Base-by-base conservation (phyloP, 768 basidiomycete species). In the Suillus decipiens region DNA sequence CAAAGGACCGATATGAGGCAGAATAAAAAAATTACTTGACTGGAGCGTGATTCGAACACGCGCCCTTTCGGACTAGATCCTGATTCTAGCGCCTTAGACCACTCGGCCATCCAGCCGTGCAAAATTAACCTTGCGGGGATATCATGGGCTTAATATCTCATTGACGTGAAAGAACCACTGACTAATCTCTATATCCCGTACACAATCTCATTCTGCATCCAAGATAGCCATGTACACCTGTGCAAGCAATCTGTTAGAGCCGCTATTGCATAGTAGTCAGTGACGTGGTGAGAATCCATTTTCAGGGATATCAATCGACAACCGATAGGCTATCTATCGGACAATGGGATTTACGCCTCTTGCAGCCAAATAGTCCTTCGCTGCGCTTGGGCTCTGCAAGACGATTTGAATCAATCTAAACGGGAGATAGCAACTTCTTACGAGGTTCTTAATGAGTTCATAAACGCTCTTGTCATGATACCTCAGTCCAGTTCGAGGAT, bases 381-480 rank as follows among this genome's bases (percentile, higher is more conserved):
- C 90, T 5, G 85, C 82, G 62, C 89, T 84, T 1, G 84, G 71
- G 67, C 86, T 91, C 89, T 92, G 64, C 14, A 50, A n/a, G 28
- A 17, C 4, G 37, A 31, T 8, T 53, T 10, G 9, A 42, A 36
- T 28, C 10, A 17, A 19, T 51, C 2, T n/a, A 11, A 34, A 42
- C 2, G 36, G 39, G 11, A 39, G 7, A 31, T 22, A 22, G 39
- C 1, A 33, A 33, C n/a, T 24, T 67, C 81, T 64, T 57, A 92
- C 92, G 70, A 95, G 75, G 56, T 84, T 82, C 71, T 90, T 91
- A 66, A 94, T 85, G 34, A 92, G 78, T 54, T 92, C 90, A 70
- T 93, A 94, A n/a, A 94, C 85, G 64, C 86, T 90, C 79, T 90
- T 92, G 79, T 94, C 89, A 65, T 94, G 89, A 71, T 90, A 94